Conservation (phyloP, 345 rosid species). For the Eucalyptus tenuipes region DNA sequence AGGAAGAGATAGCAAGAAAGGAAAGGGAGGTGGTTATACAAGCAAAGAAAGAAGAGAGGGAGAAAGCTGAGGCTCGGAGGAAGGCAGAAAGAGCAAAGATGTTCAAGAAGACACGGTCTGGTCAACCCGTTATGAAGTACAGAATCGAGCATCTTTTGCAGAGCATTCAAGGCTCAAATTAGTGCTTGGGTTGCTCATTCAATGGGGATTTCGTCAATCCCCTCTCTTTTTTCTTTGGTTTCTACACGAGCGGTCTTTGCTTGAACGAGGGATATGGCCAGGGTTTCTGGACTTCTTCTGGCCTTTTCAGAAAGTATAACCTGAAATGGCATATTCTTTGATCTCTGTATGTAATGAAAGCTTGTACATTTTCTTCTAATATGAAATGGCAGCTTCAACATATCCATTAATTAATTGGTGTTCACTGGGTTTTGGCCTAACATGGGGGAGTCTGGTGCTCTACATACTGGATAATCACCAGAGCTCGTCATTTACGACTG, state of each 20-base stretch:
- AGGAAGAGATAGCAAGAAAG: constrained; percentile 47
- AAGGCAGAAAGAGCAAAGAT: constrained; percentile 50
- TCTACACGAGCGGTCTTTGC: not conserved
- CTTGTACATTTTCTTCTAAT: not conserved
- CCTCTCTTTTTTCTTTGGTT: not conserved
- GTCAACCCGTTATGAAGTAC: constrained; percentile 92
- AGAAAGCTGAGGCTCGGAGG: constrained; percentile 59
- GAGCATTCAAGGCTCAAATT: constrained; percentile 40
- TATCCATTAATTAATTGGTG: not conserved
- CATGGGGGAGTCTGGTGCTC: not conserved
- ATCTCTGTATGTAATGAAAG: not conserved
- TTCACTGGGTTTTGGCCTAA: not conserved
- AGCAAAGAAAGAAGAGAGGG: constrained; percentile 60
- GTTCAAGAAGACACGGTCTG: constrained; percentile 62
- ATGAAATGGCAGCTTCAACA: not conserved
- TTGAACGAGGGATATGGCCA: not conserved
- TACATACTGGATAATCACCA: not conserved
- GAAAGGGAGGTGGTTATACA: constrained; percentile 50
- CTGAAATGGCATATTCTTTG: not conserved
- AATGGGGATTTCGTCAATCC: not conserved
- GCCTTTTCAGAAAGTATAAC: not conserved
- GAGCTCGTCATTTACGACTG: not conserved
- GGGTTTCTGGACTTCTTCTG: not conserved
- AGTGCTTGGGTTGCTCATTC: not conserved
- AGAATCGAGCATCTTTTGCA: constrained; percentile 78